These are phyloP conservation scores for Suillus cothurnatus DNA, from an alignment of 768 basidiomycete genomes.

Conservation along the genomic window DNA sequence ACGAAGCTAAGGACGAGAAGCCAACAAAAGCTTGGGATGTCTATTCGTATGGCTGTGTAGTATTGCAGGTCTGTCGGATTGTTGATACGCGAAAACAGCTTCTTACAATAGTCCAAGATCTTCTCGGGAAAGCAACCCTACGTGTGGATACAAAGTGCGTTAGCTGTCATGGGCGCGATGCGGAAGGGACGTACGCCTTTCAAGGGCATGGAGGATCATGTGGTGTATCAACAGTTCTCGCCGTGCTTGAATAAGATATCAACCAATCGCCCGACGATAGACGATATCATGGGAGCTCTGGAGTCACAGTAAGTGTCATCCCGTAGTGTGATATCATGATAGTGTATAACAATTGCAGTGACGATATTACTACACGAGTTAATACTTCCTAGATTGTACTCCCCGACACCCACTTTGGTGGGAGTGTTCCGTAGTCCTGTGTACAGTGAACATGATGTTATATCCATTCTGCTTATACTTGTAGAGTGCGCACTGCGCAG, in stretches of 20 bases:
- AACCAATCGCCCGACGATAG: not conserved
- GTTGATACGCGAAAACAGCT: not conserved
- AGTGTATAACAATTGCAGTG: not conserved
- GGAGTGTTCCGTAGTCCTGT: too few species aligned
- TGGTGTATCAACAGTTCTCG: not conserved
- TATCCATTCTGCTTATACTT: too few species aligned
- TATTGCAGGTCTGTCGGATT: not conserved
- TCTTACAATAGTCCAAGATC: slow-evolving; percentile 18
- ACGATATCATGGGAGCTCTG: not conserved
- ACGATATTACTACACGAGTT: not conserved
- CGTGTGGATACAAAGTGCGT: slow-evolving; percentile 8
- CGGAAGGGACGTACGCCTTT: not conserved
- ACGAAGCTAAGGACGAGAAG: slow-evolving; percentile 1
- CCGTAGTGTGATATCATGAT: not conserved
- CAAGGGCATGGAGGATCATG: not conserved
- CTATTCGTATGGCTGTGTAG: slow-evolving; percentile 1
- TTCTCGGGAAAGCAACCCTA: slow-evolving; percentile 29
- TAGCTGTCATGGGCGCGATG: slow-evolving; percentile 12
- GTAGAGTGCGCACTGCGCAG: too few species aligned
- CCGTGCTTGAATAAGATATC: not conserved
- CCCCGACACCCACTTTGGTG: too few species aligned
- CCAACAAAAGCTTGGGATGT: slow-evolving; percentile 17
- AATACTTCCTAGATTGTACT: not conserved
- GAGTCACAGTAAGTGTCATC: not conserved
- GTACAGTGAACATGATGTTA: too few species aligned